A percentile compares a stretch with the other conserved stretches of the same genome.
Evolutionary conservation across 148 eudicot genomes (phyloP).

Genomic region (Rhododendron williamsianum): DNA sequence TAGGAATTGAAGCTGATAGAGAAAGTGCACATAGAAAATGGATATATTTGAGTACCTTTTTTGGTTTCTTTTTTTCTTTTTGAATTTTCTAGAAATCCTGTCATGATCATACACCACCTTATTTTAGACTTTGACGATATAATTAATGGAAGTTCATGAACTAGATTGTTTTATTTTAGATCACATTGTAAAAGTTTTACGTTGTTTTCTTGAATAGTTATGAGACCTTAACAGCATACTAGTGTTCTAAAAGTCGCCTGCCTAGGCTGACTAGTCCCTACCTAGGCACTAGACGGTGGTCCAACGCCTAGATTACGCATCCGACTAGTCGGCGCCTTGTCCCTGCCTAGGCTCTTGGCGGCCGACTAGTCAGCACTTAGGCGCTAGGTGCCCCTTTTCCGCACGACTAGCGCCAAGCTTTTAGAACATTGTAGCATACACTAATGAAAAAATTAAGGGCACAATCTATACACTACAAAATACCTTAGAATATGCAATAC

Average conservation of each 20-base stretch:
- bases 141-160: background rate
- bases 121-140: background rate
- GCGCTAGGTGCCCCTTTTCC: too few relatives aligned
- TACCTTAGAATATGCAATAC: background rate
- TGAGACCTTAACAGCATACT: background rate
- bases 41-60: background rate
- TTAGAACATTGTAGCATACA: background rate
- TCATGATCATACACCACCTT: background rate
- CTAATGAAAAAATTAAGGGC: background rate
- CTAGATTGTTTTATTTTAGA: background rate
- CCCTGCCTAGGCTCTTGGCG: background rate
- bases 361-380: background rate
- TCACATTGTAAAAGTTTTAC: background rate
- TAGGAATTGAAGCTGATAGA: background rate
- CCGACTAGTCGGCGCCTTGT: background rate
- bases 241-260: background rate
- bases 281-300: background rate
- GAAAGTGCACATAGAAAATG: background rate
- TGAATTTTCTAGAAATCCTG: background rate
- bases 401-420: background rate
- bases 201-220: background rate
- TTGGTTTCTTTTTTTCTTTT: too few relatives aligned
- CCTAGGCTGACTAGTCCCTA: background rate
- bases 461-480: background rate
- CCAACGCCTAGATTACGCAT: background rate